These are phyloP conservation scores for Fusarium sp. DNA, from an alignment of 2,329 filamentous ascomycete genomes.

Conservation along the genomic window DNA sequence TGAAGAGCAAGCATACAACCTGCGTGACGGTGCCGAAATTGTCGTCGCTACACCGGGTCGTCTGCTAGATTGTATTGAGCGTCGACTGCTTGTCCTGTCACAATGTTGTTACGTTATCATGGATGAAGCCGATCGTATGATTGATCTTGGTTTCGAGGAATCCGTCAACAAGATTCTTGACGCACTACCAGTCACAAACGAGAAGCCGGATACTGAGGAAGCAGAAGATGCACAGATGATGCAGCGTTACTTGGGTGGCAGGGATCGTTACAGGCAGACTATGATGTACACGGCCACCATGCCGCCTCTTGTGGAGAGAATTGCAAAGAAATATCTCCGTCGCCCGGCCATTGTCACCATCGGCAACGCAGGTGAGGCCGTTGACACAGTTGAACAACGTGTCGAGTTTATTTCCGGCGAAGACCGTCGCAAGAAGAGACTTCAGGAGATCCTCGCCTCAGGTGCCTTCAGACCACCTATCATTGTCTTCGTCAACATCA, in stretches of 20 bases:
- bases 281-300: slow-evolving; percentile 99
- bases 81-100: slow-evolving; percentile 88
- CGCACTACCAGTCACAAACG: slow-evolving; percentile 89
- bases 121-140: slow-evolving; percentile 99
- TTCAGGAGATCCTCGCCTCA: slow-evolving; percentile 88
- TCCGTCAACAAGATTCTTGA: slow-evolving; percentile 97
- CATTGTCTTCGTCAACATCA: slow-evolving; percentile 99
- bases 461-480: slow-evolving; percentile 88
- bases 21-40: slow-evolving; percentile 94
- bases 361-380: slow-evolving; percentile 92
- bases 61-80: slow-evolving; percentile 95
- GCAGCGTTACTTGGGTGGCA: slow-evolving; percentile 79
- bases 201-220: slow-evolving; percentile 93
- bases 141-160: slow-evolving; percentile 97
- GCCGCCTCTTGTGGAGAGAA: slow-evolving; percentile 91
- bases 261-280: slow-evolving; percentile 90
- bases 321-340: slow-evolving; percentile 95
- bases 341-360: slow-evolving; percentile 95
- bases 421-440: slow-evolving; percentile 95
- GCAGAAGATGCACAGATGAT: slow-evolving; percentile 90
- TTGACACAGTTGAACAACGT: slow-evolving; percentile 97
- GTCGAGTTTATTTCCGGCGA: slow-evolving; percentile 92
- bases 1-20: slow-evolving; percentile 90
- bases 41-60: slow-evolving; percentile 98
- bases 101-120: slow-evolving; percentile 99